These are phyloP conservation scores for Exophiala calicioides DNA, from an alignment of 2,329 filamentous ascomycete species.

Conservation along the genomic window DNA sequence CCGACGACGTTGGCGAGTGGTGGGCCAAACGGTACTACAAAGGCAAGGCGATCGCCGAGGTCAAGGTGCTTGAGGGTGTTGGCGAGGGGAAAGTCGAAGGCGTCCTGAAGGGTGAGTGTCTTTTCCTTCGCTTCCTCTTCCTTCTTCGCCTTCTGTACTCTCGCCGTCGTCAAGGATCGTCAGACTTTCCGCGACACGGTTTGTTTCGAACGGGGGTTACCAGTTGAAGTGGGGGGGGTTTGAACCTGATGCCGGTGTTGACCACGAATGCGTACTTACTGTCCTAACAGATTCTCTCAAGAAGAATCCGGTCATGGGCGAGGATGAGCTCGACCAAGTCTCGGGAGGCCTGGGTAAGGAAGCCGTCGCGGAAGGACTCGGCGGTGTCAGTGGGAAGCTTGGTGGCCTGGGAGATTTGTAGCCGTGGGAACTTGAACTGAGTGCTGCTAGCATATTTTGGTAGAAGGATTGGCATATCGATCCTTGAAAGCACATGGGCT, in stretches of 20 bases:
- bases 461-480: no score
- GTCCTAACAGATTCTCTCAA: constrained; percentile 19
- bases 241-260: no score
- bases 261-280: no score
- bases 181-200: no score
- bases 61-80: constrained; percentile 21
- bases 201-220: no score
- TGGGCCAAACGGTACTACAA: constrained; percentile 24
- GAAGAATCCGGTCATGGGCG: constrained; percentile 25
- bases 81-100: constrained; percentile 18
- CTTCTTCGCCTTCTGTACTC: no score
- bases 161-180: no score
- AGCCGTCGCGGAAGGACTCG: constrained; percentile 17
- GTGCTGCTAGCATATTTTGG: no score
- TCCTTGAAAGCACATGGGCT: no score
- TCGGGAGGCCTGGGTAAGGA: constrained; percentile 21
- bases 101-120: constrained; percentile 17
- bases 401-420: constrained; percentile 18
- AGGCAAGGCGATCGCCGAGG: constrained; percentile 22
- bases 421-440: no score
- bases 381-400: constrained; percentile 16
- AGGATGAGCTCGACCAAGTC: constrained; percentile 20
- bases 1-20: constrained; percentile 20
- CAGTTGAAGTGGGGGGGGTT: no score
- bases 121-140: not conserved